phyloP scores from a whole-genome alignment of 169 alveolate genomes.

The Eimeria praecox region DNA sequence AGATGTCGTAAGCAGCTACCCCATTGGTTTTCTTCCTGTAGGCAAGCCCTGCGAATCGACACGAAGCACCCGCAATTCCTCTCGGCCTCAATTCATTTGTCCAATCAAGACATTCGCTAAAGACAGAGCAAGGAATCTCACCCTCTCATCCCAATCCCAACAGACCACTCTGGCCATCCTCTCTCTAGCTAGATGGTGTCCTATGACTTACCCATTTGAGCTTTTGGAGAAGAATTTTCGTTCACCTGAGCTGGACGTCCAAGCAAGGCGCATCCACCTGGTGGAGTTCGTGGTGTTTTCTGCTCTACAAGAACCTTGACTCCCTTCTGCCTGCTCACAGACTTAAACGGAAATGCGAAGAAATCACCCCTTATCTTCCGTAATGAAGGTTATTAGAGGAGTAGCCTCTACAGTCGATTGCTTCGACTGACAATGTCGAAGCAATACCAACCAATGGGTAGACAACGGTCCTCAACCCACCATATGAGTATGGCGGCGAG shows the following conservation, averaged over 20 bases:
- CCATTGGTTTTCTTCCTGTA: slow-evolving; percentile 32
- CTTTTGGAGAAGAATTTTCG: too few relatives aligned
- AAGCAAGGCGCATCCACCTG: slow-evolving; percentile 8
- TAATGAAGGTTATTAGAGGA: neutral
- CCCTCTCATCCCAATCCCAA: neutral
- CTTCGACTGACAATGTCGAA: neutral
- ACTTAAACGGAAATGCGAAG: neutral
- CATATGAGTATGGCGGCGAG: neutral
- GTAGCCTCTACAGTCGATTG: neutral
- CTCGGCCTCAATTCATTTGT: neutral
- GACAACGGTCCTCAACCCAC: neutral
- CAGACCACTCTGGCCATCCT: neutral
- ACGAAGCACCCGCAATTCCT: neutral
- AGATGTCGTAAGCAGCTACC: slow-evolving; percentile 20
- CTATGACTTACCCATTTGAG: slow-evolving; percentile 12
- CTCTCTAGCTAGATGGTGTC: neutral
- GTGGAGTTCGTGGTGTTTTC: neutral
- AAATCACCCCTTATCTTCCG: neutral
- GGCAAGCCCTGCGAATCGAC: slow-evolving; percentile 31
- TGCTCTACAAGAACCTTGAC: neutral
- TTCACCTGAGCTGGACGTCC: neutral
- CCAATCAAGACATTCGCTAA: neutral
- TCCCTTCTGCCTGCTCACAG: neutral
- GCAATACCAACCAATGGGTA: neutral
- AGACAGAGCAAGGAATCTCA: neutral